phyloP scores from a whole-genome alignment of 2,329 filamentous ascomycete species.

The Pseudopithomyces chartarum region DNA sequence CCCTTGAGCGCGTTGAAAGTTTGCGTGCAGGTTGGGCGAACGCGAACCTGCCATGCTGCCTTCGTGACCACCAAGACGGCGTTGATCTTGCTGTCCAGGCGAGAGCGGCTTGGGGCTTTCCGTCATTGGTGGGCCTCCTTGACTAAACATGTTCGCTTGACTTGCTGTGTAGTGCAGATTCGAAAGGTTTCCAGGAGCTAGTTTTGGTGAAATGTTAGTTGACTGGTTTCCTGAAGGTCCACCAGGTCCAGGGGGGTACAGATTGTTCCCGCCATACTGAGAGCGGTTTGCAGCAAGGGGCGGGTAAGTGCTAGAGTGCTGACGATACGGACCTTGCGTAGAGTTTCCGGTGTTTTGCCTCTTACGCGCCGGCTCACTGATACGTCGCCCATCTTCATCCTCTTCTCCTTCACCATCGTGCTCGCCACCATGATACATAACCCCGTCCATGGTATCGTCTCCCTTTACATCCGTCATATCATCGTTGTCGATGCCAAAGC shows the following conservation, averaged over 20 bases:
- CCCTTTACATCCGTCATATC: constrained; percentile 58
- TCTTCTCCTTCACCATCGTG: constrained; percentile 67
- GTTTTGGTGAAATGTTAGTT: constrained; percentile 46
- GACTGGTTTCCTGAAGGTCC: constrained; percentile 43
- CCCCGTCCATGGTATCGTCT: constrained; percentile 66
- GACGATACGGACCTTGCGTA: constrained; percentile 64
- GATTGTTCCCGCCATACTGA: constrained; percentile 33
- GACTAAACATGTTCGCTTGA: constrained; percentile 67
- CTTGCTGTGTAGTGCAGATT: constrained; percentile 41
- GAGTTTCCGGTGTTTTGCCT: constrained; percentile 66
- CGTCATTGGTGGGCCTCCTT: constrained; percentile 66
- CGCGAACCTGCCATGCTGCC: constrained; percentile 59
- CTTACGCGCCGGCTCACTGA: constrained; percentile 75
- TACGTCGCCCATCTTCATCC: constrained; percentile 53
- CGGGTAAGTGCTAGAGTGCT: constrained; percentile 76
- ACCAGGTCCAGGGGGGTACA: constrained; percentile 42
- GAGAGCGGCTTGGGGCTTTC: constrained; percentile 87
- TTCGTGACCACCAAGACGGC: constrained; percentile 59
- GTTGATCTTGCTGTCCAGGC: constrained; percentile 62
- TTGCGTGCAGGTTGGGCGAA: constrained; percentile 70
- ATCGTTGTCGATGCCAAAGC: constrained; percentile 81
- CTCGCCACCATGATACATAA: constrained; percentile 58
- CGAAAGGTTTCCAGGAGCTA: constrained; percentile 43
- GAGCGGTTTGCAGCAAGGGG: constrained; percentile 59
- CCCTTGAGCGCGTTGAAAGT: constrained; percentile 62